A percentile compares a stretch with the other conserved stretches of the same genome.
Conservation (phyloP, 2,329 filamentous ascomycete genomes). For the Albophoma yamanashiensis region DNA sequence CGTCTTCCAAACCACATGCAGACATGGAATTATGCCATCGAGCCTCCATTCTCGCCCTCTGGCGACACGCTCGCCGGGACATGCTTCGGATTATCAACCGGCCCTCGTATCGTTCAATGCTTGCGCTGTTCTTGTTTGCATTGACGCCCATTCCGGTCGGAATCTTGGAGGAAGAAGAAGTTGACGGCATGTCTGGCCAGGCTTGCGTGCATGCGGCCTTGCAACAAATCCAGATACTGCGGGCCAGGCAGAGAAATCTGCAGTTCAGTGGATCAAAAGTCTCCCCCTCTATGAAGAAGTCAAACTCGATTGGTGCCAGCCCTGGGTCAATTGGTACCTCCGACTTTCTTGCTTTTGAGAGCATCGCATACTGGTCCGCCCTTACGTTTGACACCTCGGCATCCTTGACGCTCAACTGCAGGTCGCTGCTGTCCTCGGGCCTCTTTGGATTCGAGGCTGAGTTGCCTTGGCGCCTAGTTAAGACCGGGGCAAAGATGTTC, state of each 20-base stretch:
- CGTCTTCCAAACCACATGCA: not conserved
- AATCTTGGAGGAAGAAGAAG: slow-evolving; percentile 28
- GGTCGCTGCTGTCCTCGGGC: slow-evolving; percentile 26
- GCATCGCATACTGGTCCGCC: slow-evolving; percentile 28
- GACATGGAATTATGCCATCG: slow-evolving; percentile 6
- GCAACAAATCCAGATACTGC: slow-evolving; percentile 27
- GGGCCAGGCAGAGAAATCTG: slow-evolving; percentile 25
- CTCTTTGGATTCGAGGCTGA: slow-evolving; percentile 21
- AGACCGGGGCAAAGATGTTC: slow-evolving; percentile 17
- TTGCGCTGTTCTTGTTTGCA: slow-evolving; percentile 27
- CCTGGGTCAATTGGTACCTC: slow-evolving; percentile 16
- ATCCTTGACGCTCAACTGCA: slow-evolving; percentile 27
- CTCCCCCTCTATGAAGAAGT: slow-evolving; percentile 11
- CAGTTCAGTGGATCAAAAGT: slow-evolving; percentile 30
- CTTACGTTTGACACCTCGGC: slow-evolving; percentile 30
- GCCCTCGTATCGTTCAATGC: slow-evolving; percentile 28
- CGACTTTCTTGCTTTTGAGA: slow-evolving; percentile 25
- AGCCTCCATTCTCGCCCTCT: slow-evolving; percentile 13
- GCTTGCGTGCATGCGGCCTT: slow-evolving; percentile 28
- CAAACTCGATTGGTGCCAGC: slow-evolving; percentile 10
- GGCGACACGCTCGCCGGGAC: slow-evolving; percentile 24
- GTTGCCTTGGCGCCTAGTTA: slow-evolving; percentile 16
- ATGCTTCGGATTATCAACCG: slow-evolving; percentile 29
- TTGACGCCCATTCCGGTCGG: slow-evolving; percentile 27
- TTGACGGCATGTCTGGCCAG: slow-evolving; percentile 26